A percentile compares a stretch with the other conserved stretches of the same genome.
Evolutionary conservation across 129 eudicot genomes (phyloP).

Genomic region (Tagetes erecta): DNA sequence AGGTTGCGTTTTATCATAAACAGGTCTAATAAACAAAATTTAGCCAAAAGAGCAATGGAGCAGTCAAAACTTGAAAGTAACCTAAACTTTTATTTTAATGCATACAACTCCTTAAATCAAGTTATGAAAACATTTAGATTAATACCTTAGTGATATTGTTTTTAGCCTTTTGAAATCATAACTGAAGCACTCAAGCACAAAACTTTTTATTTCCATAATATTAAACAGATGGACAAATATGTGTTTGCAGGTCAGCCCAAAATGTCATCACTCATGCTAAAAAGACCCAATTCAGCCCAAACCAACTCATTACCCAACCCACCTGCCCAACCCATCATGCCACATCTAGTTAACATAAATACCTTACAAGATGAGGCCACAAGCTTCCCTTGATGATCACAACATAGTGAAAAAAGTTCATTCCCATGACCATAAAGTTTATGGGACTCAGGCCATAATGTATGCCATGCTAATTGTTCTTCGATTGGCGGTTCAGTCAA

Average conservation of each 20-base stretch:
- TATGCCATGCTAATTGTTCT: conserved; percentile 91
- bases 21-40: not conserved
- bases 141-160: not conserved
- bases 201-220: not conserved
- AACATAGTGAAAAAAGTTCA: conserved; percentile 84
- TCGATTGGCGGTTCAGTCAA: conserved; percentile 93
- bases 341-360: conserved; percentile 11
- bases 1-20: not conserved
- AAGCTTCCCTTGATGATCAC: conserved; percentile 82
- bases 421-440: conserved; percentile 99
- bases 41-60: not conserved
- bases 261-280: not conserved
- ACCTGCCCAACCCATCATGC: not conserved
- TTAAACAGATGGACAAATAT: not conserved
- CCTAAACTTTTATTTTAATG: not conserved
- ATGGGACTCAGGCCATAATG: conserved; percentile 98
- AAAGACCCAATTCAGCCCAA: not conserved
- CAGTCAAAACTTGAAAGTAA: not conserved
- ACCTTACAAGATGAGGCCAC: conserved; percentile 99
- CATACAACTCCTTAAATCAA: not conserved
- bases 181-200: not conserved
- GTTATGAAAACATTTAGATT: not conserved
- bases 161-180: not conserved
- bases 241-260: not conserved
- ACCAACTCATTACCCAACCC: not conserved